Percentiles rank a stretch among this genome's conserved stretches.
These are phyloP conservation scores for Zygosaccharomyces rouxii DNA, from an alignment of 805 yeast species.

Conservation along the genomic window DNA sequence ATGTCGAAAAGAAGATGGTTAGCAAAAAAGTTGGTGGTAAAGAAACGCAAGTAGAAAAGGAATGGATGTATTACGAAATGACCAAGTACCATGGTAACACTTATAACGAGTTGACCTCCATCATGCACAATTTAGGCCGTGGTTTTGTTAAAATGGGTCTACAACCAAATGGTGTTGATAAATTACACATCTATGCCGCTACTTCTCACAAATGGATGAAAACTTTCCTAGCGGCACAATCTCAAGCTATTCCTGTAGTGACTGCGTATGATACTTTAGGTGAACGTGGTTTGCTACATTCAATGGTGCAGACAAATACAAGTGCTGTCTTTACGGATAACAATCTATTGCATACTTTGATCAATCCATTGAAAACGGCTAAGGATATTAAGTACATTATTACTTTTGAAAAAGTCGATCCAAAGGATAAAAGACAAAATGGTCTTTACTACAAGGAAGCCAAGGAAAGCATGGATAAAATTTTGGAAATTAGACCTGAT, in stretches of 20 bases:
- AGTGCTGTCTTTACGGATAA: slow-evolving; percentile 82
- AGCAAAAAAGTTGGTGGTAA: slow-evolving; percentile 77
- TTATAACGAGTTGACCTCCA: slow-evolving; percentile 50
- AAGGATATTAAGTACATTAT: slow-evolving; percentile 61
- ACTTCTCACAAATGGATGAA: slow-evolving; percentile 92
- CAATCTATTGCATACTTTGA: slow-evolving; percentile 57
- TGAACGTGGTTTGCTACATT: slow-evolving; percentile 80
- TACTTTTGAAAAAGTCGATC: slow-evolving; percentile 58
- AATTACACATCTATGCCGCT: slow-evolving; percentile 78
- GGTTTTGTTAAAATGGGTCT: slow-evolving; percentile 77
- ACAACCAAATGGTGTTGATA: slow-evolving; percentile 52
- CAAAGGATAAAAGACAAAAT: slow-evolving; percentile 55
- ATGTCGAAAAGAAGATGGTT: slow-evolving; percentile 69
- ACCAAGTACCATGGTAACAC: slow-evolving; percentile 65
- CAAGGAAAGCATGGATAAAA: slow-evolving; percentile 51
- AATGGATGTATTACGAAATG: slow-evolving; percentile 82
- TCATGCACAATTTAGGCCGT: slow-evolving; percentile 55
- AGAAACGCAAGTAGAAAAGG: slow-evolving; percentile 66
- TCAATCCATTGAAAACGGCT: slow-evolving; percentile 68
- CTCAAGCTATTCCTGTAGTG: slow-evolving; percentile 80
- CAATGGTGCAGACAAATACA: slow-evolving; percentile 77
- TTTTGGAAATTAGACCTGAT: slow-evolving; percentile 70
- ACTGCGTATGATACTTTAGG: slow-evolving; percentile 97
- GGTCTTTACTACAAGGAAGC: slow-evolving; percentile 61
- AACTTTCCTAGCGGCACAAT: slow-evolving; percentile 68